phyloP scores from a whole-genome alignment of 2,329 filamentous ascomycete genomes.

The Blastomyces parvus region DNA sequence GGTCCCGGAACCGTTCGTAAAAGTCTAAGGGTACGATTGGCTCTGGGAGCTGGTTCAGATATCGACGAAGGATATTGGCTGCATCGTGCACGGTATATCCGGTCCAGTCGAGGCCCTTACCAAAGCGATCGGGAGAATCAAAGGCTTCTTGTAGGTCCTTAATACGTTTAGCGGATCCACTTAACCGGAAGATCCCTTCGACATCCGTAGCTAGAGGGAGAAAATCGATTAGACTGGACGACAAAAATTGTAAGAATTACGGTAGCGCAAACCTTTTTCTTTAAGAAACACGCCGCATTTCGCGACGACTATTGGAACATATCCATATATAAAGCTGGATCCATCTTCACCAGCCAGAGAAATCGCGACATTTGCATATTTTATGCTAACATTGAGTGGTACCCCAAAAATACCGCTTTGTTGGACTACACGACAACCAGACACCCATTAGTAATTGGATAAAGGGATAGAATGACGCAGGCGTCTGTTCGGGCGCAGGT shows the following conservation, averaged over 20 bases:
- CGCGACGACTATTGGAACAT: conserved; percentile 94
- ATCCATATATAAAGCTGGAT: conserved; percentile 95
- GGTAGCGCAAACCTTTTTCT: conserved; percentile 64
- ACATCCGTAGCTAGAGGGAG: conserved; percentile 68
- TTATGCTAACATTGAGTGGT: conserved; percentile 85
- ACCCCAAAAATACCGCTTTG: conserved; percentile 85
- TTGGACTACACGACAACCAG: conserved; percentile 15
- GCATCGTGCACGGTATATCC: conserved; percentile 98
- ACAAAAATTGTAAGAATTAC: conserved; percentile 5
- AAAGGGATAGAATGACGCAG: background rate
- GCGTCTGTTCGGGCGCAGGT: background rate
- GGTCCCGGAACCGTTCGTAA: conserved; percentile 83
- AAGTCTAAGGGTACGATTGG: conserved; percentile 91
- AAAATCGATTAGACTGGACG: conserved; percentile 19
- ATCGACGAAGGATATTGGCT: conserved; percentile 87
- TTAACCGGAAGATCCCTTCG: conserved; percentile 92
- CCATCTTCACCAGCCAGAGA: conserved; percentile 87
- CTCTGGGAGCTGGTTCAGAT: conserved; percentile 91
- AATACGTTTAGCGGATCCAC: conserved; percentile 93
- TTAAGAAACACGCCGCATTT: conserved; percentile 97
- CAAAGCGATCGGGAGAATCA: conserved; percentile 89
- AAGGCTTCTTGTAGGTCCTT: conserved; percentile 90
- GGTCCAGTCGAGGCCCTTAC: conserved; percentile 93
- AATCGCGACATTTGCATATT: conserved; percentile 96
- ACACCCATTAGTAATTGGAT: conserved; percentile 4